These are phyloP conservation scores for Hura crepitans DNA, from an alignment of 441 rosid species.

Conservation along the genomic window DNA sequence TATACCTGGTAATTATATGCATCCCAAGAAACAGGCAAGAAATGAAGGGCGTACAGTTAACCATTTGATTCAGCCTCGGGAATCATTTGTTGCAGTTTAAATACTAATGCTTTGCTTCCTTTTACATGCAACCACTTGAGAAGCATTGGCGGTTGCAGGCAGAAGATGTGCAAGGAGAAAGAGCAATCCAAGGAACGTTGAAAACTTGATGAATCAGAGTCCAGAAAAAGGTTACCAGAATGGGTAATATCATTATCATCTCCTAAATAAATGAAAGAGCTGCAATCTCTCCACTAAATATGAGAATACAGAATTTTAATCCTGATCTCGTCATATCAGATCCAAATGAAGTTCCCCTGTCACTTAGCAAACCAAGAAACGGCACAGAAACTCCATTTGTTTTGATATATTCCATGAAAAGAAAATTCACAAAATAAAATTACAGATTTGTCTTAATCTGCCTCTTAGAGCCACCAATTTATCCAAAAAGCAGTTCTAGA, in stretches of 20 bases:
- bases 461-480: conserved; percentile 1
- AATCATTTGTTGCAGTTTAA: too few species aligned
- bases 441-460: conserved; percentile 1
- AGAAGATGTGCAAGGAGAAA: too few species aligned
- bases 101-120: too few species aligned
- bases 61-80: too few species aligned
- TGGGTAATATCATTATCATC: background rate
- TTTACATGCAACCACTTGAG: too few species aligned
- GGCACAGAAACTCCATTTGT: background rate
- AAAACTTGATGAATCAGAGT: background rate
- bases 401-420: background rate
- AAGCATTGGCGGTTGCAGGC: too few species aligned
- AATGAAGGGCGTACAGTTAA: too few species aligned
- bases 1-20: too few species aligned
- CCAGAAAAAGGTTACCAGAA: background rate
- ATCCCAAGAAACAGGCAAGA: too few species aligned
- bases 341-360: background rate
- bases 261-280: background rate
- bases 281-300: background rate
- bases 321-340: background rate
- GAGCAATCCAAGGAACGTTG: too few species aligned
- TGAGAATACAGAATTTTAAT: background rate
- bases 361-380: background rate
- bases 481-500: background rate
- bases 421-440: background rate